phyloP scores from a whole-genome alignment of 805 yeast species.

The Wickerhamomyces tratensis region DNA sequence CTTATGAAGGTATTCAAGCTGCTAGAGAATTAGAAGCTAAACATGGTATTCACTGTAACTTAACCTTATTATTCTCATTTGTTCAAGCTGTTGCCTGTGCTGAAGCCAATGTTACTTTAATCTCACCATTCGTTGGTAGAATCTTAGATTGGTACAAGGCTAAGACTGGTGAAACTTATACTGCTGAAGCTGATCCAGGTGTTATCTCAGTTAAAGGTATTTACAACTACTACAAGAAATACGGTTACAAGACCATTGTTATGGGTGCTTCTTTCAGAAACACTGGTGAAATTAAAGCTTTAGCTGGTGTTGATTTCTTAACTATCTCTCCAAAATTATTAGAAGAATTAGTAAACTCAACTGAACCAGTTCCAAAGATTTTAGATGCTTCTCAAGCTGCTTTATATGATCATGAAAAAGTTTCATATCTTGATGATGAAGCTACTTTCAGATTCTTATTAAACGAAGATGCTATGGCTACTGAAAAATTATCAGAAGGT shows the following conservation, averaged over 20 bases:
- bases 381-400: slow-evolving; percentile 64
- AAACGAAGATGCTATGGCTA: slow-evolving; percentile 97
- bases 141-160: slow-evolving; percentile 98
- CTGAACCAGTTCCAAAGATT: slow-evolving; percentile 69
- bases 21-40: slow-evolving; percentile 90
- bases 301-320: slow-evolving; percentile 95
- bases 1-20: slow-evolving; percentile 99
- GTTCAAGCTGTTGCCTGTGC: slow-evolving; percentile 99
- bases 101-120: slow-evolving; percentile 91
- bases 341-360: slow-evolving; percentile 77
- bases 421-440: slow-evolving; percentile 77
- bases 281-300: slow-evolving; percentile 86
- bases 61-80: slow-evolving; percentile 90
- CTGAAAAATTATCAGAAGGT: slow-evolving; percentile 96
- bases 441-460: slow-evolving; percentile 80
- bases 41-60: slow-evolving; percentile 87
- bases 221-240: slow-evolving; percentile 97
- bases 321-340: slow-evolving; percentile 91
- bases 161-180: slow-evolving; percentile 79
- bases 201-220: slow-evolving; percentile 80
- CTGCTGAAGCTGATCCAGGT: slow-evolving; percentile 88
- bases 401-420: slow-evolving; percentile 53
- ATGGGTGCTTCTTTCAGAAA: slow-evolving; percentile 99
- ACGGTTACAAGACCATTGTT: slow-evolving; percentile 91
- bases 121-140: slow-evolving; percentile 99